These are phyloP conservation scores for Podila epigama DNA, from an alignment of 192 early-diverging fungal species.

Conservation along the genomic window DNA sequence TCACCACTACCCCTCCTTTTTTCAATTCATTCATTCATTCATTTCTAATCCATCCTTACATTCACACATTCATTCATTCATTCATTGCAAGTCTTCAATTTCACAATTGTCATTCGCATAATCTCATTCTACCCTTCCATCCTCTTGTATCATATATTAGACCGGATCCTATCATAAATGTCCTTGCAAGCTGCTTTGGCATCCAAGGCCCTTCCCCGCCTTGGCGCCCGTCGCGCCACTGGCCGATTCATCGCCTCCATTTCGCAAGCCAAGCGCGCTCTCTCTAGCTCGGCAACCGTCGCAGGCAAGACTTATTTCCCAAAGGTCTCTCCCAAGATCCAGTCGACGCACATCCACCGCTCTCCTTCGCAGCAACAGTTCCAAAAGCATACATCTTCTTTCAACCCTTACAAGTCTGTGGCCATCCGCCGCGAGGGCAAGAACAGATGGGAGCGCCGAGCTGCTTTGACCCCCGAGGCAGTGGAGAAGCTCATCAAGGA, in stretches of 20 bases:
- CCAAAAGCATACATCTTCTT: conserved; percentile 44
- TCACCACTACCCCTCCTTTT: not conserved
- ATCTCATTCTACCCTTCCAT: not conserved
- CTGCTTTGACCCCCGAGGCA: conserved; percentile 87
- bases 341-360: not conserved
- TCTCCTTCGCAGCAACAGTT: conserved; percentile 12
- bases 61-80: conserved; percentile 4
- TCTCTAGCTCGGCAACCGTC: conserved; percentile 16
- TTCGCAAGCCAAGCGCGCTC: conserved; percentile 16
- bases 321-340: conserved; percentile 19
- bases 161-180: conserved; percentile 20
- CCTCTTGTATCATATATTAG: not conserved
- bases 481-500: conserved; percentile 86
- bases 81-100: conserved; percentile 1
- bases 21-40: not conserved
- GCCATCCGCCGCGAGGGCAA: conserved; percentile 96
- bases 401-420: conserved; percentile 57
- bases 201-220: conserved; percentile 38
- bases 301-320: conserved; percentile 44
- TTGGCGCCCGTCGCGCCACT: conserved; percentile 9
- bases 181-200: conserved; percentile 36
- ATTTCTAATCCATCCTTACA: not conserved
- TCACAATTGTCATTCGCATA: not conserved
- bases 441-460: conserved; percentile 96
- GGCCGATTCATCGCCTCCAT: conserved; percentile 1